A percentile compares a stretch with the other conserved stretches of the same genome.
Conservation (phyloP, 768 basidiomycete species). For the Boletus subcaerulescens region DNA sequence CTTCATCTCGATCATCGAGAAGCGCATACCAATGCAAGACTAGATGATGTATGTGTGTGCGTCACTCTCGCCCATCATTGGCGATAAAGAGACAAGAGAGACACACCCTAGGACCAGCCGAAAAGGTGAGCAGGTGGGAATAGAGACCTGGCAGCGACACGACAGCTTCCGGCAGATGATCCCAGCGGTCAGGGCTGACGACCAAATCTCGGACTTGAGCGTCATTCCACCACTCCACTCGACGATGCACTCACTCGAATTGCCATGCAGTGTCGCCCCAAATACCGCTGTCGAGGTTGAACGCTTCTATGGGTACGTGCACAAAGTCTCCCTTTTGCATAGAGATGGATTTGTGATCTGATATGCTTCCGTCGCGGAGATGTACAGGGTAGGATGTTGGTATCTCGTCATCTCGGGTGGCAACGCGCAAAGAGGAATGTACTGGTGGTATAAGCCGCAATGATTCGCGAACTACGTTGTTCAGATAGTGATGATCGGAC, state of each 20-base stretch:
- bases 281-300: conserved; percentile 72
- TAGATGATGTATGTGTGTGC: conserved; percentile 22
- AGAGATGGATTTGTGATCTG: conserved; percentile 41
- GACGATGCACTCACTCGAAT: conserved; percentile 56
- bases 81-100: neutral
- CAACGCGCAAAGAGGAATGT: conserved; percentile 77
- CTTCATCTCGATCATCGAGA: conserved; percentile 84
- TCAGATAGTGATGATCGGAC: conserved; percentile 62
- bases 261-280: conserved; percentile 84
- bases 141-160: conserved; percentile 67
- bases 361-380: conserved; percentile 43
- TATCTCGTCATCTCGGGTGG: conserved; percentile 72
- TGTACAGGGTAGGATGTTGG: conserved; percentile 68
- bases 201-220: neutral
- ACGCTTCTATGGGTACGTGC: conserved; percentile 75
- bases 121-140: conserved; percentile 71
- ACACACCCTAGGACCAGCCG: conserved; percentile 76
- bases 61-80: too few relatives aligned
- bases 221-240: neutral
- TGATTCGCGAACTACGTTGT: conserved; percentile 74
- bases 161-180: conserved; percentile 68
- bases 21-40: conserved; percentile 82
- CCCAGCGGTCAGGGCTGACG: conserved; percentile 77
- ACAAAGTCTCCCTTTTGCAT: conserved; percentile 71
- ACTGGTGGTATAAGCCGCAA: conserved; percentile 79